Evolutionary conservation across 2,329 filamentous ascomycete species (phyloP).

Genomic region (Verticillium zaregamsianum): DNA sequence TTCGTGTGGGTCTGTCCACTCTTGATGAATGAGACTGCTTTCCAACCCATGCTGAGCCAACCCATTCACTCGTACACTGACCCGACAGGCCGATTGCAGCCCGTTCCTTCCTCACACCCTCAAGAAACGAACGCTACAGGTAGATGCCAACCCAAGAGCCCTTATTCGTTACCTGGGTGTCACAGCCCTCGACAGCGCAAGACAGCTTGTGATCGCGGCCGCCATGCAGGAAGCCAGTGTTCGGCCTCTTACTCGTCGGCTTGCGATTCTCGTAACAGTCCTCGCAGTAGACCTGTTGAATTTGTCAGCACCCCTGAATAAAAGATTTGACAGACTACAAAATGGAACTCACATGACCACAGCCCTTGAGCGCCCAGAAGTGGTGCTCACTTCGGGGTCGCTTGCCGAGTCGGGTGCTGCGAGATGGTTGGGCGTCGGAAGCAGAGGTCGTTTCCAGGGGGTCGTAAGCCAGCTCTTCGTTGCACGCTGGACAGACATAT

Average conservation of each 20-base stretch:
- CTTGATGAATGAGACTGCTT: background rate
- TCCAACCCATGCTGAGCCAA: background rate
- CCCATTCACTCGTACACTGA: background rate
- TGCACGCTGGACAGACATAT: conserved; percentile 82
- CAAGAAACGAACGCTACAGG: conserved; percentile 38
- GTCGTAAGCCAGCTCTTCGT: conserved; percentile 76
- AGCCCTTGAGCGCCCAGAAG: conserved; percentile 87
- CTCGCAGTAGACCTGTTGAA: conserved; percentile 56
- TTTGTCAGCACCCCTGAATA: background rate
- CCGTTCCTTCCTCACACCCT: background rate
- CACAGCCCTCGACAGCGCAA: conserved; percentile 56
- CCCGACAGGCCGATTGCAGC: background rate
- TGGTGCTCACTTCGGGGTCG: conserved; percentile 64
- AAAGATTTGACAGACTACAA: background rate
- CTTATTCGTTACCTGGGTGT: conserved; percentile 49
- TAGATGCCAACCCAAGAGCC: conserved; percentile 60
- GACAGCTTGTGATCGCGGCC: conserved; percentile 27
- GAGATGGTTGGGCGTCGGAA: conserved; percentile 15
- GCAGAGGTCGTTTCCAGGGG: conserved; percentile 35
- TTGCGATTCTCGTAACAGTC: conserved; percentile 56
- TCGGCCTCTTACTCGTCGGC: conserved; percentile 27
- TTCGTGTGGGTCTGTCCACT: conserved; percentile 26
- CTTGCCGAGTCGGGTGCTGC: conserved; percentile 39
- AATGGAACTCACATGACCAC: conserved; percentile 71
- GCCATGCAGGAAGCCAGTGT: conserved; percentile 10